These are phyloP conservation scores for Rhodotorula sp. DNA, from an alignment of 1,284 basidiomycete species.

Conservation along the genomic window DNA sequence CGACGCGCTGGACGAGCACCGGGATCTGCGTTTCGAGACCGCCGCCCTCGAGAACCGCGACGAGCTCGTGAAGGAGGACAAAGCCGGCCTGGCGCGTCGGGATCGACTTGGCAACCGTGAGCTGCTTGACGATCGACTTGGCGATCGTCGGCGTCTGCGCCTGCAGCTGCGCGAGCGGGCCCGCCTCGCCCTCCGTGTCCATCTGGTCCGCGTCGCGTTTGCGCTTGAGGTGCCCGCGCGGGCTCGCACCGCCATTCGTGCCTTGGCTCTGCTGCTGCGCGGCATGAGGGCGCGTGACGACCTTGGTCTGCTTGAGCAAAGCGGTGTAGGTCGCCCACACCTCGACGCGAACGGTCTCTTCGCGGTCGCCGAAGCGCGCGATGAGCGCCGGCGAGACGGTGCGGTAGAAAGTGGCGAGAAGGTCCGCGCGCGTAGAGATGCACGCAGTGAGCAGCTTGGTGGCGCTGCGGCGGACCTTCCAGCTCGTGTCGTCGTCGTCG, in stretches of 20 bases:
- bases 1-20: slow-evolving; percentile 51
- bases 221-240: slow-evolving; percentile 44
- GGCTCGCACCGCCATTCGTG: slow-evolving; percentile 8
- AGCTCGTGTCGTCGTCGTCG: slow-evolving; percentile 98
- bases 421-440: slow-evolving; percentile 81
- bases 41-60: slow-evolving; percentile 77
- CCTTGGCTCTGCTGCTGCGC: not conserved
- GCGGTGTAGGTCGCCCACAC: slow-evolving; percentile 78
- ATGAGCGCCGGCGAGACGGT: slow-evolving; percentile 83
- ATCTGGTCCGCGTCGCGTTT: slow-evolving; percentile 42
- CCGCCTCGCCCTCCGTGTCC: slow-evolving; percentile 37
- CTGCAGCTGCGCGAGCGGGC: slow-evolving; percentile 56
- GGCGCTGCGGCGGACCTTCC: slow-evolving; percentile 91
- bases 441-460: slow-evolving; percentile 84
- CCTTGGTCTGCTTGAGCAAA: slow-evolving; percentile 39
- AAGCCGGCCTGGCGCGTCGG: slow-evolving; percentile 81
- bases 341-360: slow-evolving; percentile 93
- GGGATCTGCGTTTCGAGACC: slow-evolving; percentile 65
- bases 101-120: slow-evolving; percentile 72
- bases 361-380: slow-evolving; percentile 86
- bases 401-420: slow-evolving; percentile 73
- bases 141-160: slow-evolving; percentile 72
- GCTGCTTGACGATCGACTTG: slow-evolving; percentile 77
- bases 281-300: not conserved
- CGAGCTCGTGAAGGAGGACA: slow-evolving; percentile 68